A percentile compares a stretch with the other conserved stretches of the same genome.
These are phyloP conservation scores for Tricholomella constricta DNA, from an alignment of 768 basidiomycete species.

Conservation along the genomic window DNA sequence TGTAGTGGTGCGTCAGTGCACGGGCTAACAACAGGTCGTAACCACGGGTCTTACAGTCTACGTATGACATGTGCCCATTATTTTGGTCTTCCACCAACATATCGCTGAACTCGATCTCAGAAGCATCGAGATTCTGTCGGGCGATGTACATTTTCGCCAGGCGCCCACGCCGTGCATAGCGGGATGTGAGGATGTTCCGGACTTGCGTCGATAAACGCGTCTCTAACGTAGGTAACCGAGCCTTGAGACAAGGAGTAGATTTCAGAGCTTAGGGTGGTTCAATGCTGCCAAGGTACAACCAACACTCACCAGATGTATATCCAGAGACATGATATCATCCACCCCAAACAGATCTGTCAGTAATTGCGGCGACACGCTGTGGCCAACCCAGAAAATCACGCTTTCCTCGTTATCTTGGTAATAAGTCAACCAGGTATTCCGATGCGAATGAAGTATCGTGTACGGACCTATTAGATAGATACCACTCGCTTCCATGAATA, in stretches of 20 bases:
- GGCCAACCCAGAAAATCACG: conserved; percentile 90
- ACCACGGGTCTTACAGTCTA: conserved; percentile 67
- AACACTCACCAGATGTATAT: conserved; percentile 66
- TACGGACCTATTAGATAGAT: conserved; percentile 87
- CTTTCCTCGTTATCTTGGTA: conserved; percentile 86
- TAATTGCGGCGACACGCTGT: conserved; percentile 77
- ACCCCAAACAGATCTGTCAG: conserved; percentile 83
- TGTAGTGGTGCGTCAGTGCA: conserved; percentile 21
- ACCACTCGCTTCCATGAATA: conserved; percentile 87
- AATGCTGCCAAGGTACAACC: background rate
- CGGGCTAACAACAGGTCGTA: background rate
- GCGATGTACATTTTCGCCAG: conserved; percentile 69
- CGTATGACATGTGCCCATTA: conserved; percentile 90
- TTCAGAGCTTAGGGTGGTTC: conserved; percentile 5
- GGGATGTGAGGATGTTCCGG: conserved; percentile 78
- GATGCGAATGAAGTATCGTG: conserved; percentile 1
- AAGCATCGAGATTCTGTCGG: conserved; percentile 89
- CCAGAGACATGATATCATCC: conserved; percentile 72
- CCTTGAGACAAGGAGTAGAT: conserved; percentile 44
- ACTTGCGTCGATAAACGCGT: conserved; percentile 83
- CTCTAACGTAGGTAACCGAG: conserved; percentile 65
- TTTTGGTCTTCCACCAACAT: conserved; percentile 98
- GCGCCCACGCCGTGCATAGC: conserved; percentile 54
- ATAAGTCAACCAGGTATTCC: background rate
- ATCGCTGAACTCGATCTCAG: conserved; percentile 95